Evolutionary conservation across 148 eudicot genomes (phyloP).

Genomic region (Nepenthes mirabilis): DNA sequence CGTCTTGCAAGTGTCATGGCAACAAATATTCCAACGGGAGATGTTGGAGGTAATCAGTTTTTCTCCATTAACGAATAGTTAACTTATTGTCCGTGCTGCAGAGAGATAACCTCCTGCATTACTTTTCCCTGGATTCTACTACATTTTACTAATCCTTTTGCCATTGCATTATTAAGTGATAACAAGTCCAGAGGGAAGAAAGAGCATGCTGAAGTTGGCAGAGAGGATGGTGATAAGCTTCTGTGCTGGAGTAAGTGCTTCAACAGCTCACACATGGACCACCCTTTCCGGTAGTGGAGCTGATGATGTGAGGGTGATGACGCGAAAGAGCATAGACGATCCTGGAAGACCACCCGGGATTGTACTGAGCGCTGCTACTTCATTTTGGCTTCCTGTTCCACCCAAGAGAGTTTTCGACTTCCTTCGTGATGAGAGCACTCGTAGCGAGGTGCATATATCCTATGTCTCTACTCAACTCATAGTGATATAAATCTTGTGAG

Average conservation of each 20-base stretch:
- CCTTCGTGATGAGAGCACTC: slow-evolving; percentile 18
- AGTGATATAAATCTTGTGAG: no score
- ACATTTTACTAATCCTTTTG: background rate
- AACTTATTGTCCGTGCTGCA: background rate
- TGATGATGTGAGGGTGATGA: slow-evolving; percentile 30
- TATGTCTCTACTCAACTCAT: no score
- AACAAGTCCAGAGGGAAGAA: slow-evolving; percentile 21
- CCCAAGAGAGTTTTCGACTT: slow-evolving; percentile 34
- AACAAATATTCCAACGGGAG: slow-evolving; percentile 10
- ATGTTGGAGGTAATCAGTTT: background rate
- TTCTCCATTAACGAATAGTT: no score
- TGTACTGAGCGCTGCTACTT: slow-evolving; percentile 30
- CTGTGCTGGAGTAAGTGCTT: slow-evolving; percentile 23
- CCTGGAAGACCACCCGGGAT: slow-evolving; percentile 28
- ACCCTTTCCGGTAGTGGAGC: slow-evolving; percentile 19
- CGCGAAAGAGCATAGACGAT: slow-evolving; percentile 27
- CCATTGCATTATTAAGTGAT: slow-evolving; percentile 2
- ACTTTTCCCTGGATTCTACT: background rate
- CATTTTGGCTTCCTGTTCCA: slow-evolving; percentile 39
- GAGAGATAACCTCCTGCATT: background rate
- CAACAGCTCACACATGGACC: slow-evolving; percentile 25
- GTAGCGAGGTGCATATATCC: slow-evolving; percentile 5
- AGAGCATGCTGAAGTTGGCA: slow-evolving; percentile 32
- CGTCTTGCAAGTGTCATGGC: slow-evolving; percentile 26
- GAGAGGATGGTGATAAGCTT: slow-evolving; percentile 39